phyloP scores from a whole-genome alignment of 768 basidiomycete species.

The Amanita phalloides region DNA sequence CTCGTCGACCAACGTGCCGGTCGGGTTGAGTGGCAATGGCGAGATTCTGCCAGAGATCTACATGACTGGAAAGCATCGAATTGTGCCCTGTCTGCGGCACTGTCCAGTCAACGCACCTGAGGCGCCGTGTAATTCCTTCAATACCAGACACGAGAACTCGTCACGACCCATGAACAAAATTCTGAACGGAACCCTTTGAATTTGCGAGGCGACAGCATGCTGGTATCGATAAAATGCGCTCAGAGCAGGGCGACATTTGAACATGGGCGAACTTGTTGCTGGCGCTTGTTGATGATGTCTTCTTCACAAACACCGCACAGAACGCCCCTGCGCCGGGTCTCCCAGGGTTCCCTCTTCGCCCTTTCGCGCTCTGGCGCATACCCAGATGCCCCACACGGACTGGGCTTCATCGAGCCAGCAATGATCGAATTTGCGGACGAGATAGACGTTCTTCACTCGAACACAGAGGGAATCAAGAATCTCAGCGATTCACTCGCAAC shows the following conservation, averaged over 20 bases:
- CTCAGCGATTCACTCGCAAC: conserved; percentile 68
- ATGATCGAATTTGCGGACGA: conserved; percentile 86
- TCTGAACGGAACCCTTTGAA: conserved; percentile 32
- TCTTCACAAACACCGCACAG: conserved; percentile 43
- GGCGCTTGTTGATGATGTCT: not conserved
- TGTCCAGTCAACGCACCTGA: conserved; percentile 31
- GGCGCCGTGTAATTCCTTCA: conserved; percentile 52
- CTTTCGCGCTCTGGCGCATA: conserved; percentile 69
- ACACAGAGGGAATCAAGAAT: conserved; percentile 58
- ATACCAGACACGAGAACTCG: conserved; percentile 71
- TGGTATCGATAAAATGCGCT: not conserved
- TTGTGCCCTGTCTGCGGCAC: not conserved
- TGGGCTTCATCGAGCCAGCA: conserved; percentile 78
- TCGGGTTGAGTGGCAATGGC: conserved; percentile 67
- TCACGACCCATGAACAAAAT: conserved; percentile 87
- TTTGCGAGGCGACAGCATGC: not conserved
- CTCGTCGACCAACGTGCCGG: conserved; percentile 48
- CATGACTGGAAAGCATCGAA: conserved; percentile 9
- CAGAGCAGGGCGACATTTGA: not conserved
- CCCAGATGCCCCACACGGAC: conserved; percentile 69
- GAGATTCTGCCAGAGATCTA: conserved; percentile 73
- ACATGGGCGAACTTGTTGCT: not conserved
- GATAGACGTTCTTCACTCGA: conserved; percentile 66
- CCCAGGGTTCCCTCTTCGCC: conserved; percentile 83
- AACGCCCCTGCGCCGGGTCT: conserved; percentile 82